phyloP scores from a whole-genome alignment of 306 rosid genomes.

The Psophocarpus tetragonolobus region DNA sequence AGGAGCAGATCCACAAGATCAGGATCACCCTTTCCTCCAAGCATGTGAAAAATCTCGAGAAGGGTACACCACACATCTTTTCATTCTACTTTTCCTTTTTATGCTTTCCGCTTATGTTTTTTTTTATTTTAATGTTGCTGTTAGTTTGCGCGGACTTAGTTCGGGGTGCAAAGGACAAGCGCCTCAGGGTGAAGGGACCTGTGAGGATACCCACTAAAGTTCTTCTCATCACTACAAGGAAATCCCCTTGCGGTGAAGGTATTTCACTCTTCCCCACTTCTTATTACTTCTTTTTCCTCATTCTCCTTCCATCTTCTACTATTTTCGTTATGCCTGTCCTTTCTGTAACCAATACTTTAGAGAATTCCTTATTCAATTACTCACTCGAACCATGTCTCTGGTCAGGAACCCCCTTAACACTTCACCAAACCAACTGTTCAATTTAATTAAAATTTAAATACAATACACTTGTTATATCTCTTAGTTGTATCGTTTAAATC shows the following conservation, averaged over 20 bases:
- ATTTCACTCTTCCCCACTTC: background rate
- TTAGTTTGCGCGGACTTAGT: conserved; percentile 80
- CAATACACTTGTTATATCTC: background rate
- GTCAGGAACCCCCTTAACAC: background rate
- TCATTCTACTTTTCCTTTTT: background rate
- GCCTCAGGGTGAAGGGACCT: conserved; percentile 84
- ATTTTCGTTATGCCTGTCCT: background rate
- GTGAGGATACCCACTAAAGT: conserved; percentile 93
- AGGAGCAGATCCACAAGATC: conserved; percentile 80
- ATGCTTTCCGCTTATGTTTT: background rate
- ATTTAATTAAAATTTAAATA: background rate
- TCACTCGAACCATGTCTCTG: background rate
- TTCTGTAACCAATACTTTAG: background rate
- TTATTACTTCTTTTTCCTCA: background rate
- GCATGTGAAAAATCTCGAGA: conserved; percentile 83
- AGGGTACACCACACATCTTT: conserved; percentile 45
- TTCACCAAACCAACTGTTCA: background rate
- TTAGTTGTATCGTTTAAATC: no score
- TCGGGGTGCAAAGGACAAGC: conserved; percentile 87
- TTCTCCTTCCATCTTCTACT: background rate
- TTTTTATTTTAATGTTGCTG: background rate
- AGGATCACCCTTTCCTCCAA: conserved; percentile 86
- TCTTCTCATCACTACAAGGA: conserved; percentile 75
- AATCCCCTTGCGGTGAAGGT: conserved; percentile 97
- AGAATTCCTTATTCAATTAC: background rate